These are phyloP conservation scores for Alternaria sp. DNA, from an alignment of 2,329 filamentous ascomycete species.

Conservation along the genomic window DNA sequence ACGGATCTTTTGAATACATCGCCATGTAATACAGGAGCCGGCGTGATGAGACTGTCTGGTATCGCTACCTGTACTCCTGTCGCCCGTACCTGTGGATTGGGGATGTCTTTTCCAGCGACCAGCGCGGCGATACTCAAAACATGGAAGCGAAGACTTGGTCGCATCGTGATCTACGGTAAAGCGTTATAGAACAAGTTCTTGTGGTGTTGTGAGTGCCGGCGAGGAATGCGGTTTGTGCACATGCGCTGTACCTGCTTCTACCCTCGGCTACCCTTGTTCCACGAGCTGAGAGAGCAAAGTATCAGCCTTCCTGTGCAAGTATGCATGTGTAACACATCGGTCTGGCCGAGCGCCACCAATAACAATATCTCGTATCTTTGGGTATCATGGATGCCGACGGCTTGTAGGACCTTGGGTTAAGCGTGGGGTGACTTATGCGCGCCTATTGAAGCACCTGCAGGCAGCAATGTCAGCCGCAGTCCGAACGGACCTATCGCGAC, in stretches of 20 bases:
- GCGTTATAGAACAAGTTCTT: background rate
- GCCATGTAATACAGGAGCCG: background rate
- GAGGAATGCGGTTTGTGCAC: background rate
- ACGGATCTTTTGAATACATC: constrained; percentile 8
- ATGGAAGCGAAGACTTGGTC: background rate
- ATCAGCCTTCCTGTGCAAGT: constrained; percentile 6
- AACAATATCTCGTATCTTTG: background rate
- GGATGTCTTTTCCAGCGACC: background rate
- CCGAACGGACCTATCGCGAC: background rate
- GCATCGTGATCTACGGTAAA: background rate
- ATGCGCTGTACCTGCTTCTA: background rate
- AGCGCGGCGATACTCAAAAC: background rate
- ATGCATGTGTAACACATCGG: constrained; percentile 1
- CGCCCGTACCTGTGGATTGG: background rate
- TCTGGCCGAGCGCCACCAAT: constrained; percentile 11
- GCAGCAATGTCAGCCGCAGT: background rate
- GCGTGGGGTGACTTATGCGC: background rate
- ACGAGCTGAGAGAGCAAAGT: constrained; percentile 7
- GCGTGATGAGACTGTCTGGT: constrained; percentile 5
- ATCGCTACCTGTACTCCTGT: background rate
- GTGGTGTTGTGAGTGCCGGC: background rate
- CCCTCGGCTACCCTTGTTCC: constrained; percentile 7
- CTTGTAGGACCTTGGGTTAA: background rate
- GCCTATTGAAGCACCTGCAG: background rate
- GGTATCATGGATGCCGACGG: background rate